Evolutionary conservation across 768 basidiomycete genomes (phyloP).

Genomic region (Pholiota molesta): DNA sequence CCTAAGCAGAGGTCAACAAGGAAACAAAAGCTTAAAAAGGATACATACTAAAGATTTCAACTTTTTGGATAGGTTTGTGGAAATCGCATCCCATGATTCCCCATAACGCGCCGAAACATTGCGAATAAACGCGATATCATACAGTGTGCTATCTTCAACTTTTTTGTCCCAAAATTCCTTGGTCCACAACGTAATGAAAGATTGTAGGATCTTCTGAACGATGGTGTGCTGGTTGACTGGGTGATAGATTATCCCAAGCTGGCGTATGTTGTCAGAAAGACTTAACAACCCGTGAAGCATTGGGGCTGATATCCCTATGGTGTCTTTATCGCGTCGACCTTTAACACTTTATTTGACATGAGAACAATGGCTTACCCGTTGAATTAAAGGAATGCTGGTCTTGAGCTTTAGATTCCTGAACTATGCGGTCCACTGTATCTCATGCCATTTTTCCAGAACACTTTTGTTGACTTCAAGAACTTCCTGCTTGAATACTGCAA

Average conservation of each 20-base stretch:
- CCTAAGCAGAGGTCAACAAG: conserved; percentile 14
- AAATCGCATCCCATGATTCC: conserved; percentile 30
- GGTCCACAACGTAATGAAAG: conserved; percentile 39
- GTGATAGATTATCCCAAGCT: conserved; percentile 52
- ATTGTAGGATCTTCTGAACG: conserved; percentile 40
- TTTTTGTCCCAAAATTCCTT: conserved; percentile 26
- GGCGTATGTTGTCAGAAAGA: conserved; percentile 55
- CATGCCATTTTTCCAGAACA: conserved; percentile 58
- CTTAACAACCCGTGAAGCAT: conserved; percentile 58
- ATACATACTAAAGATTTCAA: conserved; percentile 22
- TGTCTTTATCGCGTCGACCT: too few species aligned
- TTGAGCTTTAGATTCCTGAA: conserved; percentile 29
- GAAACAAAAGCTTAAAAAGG: not conserved
- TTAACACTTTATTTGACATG: not conserved
- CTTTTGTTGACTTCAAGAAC: conserved; percentile 43
- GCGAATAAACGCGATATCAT: conserved; percentile 55
- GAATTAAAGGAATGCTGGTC: conserved; percentile 20
- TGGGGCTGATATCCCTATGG: conserved; percentile 50
- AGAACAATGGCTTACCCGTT: conserved; percentile 24
- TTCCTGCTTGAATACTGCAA: conserved; percentile 52
- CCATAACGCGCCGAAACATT: conserved; percentile 41
- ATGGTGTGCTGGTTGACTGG: conserved; percentile 35
- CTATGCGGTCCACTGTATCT: conserved; percentile 37
- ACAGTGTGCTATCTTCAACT: conserved; percentile 26
- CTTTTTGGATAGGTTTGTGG: conserved; percentile 14